Base-by-base conservation (phyloP, 2,329 filamentous ascomycete genomes). In the Zelopaecilomyces penicillatus region DNA sequence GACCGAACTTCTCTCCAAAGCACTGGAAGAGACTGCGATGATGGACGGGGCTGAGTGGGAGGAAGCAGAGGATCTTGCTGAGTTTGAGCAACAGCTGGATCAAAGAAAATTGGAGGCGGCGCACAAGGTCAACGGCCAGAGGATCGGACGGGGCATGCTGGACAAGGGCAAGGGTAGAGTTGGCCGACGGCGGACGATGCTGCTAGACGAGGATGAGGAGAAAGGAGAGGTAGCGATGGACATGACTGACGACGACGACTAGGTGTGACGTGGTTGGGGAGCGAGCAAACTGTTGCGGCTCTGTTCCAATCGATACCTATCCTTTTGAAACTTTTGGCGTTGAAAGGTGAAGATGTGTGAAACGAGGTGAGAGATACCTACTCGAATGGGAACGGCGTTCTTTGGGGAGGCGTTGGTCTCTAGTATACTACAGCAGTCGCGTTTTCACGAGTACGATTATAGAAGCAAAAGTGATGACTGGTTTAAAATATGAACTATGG, bases 1-100 rank as follows among this genome's bases (percentile, higher is more conserved):
- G 3, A 89, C 84, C 0, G 87, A 93, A 59, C 66, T 93, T 41
- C 68, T 93, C 30, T 82, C 79, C 55, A 83, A 83, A 59, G 85
- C 86, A 4, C 67, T 88, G 2, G 76, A 79, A 29, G 79, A 84
- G 61, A 76, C 80, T 34, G 72, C 75, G 3, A 55, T 67, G 11
- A 52, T 67, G 26, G 69, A 69, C 39, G 66, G 63, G 3, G 65
- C 70, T 6, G 70, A 70, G 4, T 66, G 66, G 30, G 73, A 71
- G 1, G 69, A 73, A 32, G 67, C 65, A 0, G 70, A 74, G 30
- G 67, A 68, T 19, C 49, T 75, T 50, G 64, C 62, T 1, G 65
- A 64, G 5, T 75, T 82, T 46, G 80, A 84, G 54, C 62, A 67
- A 4, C 68, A 71, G 35, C 60, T 83, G 36, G 64, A 68, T 37